Conservation (phyloP, 768 basidiomycete genomes). For the Mycena olivaceomarginata region DNA sequence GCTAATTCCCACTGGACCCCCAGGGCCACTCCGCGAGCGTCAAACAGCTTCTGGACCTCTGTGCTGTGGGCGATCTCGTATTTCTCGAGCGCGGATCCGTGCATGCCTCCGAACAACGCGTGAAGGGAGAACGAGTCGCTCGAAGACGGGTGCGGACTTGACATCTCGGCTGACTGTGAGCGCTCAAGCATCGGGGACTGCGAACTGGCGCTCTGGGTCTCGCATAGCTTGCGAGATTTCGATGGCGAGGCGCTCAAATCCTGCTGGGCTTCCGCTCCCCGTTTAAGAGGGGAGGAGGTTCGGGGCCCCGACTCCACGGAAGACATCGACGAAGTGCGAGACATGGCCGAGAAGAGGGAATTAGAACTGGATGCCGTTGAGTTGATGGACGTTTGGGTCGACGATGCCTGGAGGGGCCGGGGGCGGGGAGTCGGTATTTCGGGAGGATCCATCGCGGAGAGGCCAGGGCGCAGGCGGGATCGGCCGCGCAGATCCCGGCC, state of each 20-base stretch:
- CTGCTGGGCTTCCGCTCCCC: slow-evolving; percentile 10
- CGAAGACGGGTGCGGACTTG: background rate
- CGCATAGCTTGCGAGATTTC: slow-evolving; percentile 24
- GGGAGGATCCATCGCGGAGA: slow-evolving; percentile 22
- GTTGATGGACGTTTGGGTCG: slow-evolving; percentile 22
- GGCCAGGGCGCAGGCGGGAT: too few species aligned
- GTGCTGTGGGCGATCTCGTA: slow-evolving; percentile 33
- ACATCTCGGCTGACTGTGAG: background rate
- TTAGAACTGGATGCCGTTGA: slow-evolving; percentile 18
- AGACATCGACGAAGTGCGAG: slow-evolving; percentile 29
- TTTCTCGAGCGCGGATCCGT: slow-evolving; percentile 29
- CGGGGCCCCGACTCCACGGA: slow-evolving; percentile 20
- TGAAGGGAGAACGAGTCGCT: slow-evolving; percentile 6
- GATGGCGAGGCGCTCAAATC: slow-evolving; percentile 13
- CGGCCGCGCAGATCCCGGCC: background rate
- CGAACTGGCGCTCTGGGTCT: background rate
- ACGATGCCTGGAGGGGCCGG: slow-evolving; percentile 26
- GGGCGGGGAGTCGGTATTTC: background rate
- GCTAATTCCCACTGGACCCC: slow-evolving; percentile 44
- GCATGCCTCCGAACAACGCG: slow-evolving; percentile 18
- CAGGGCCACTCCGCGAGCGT: slow-evolving; percentile 18
- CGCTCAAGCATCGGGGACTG: background rate
- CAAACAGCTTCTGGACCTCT: slow-evolving; percentile 24
- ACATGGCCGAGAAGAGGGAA: slow-evolving; percentile 19
- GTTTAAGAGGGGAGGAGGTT: slow-evolving; percentile 30